phyloP scores from a whole-genome alignment of 2,329 filamentous ascomycete genomes.

The Cladosporium oxysporum region DNA sequence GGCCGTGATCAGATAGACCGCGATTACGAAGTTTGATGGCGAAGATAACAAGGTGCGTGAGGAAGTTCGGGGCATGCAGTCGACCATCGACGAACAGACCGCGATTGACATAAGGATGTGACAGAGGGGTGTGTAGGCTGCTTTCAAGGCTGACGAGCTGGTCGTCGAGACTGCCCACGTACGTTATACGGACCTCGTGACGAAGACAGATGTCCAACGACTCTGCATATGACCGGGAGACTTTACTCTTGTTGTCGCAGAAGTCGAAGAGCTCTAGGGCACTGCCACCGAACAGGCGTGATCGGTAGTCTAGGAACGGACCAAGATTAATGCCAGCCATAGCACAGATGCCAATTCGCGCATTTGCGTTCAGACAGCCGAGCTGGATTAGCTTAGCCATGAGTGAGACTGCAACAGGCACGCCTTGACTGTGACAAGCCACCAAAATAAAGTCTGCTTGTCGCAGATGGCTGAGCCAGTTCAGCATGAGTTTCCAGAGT shows the following conservation, averaged over 20 bases:
- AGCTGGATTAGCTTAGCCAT: conserved; percentile 90
- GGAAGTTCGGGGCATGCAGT: conserved; percentile 88
- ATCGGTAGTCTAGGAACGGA: conserved; percentile 89
- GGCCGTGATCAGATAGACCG: conserved; percentile 86
- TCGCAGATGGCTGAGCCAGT: conserved; percentile 90
- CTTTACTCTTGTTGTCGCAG: conserved; percentile 74
- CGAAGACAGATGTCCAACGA: conserved; percentile 73
- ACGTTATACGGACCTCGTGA: conserved; percentile 80
- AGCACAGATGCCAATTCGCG: conserved; percentile 81
- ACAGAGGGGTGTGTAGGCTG: conserved; percentile 79
- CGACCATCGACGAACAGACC: conserved; percentile 95
- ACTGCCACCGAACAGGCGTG: conserved; percentile 82
- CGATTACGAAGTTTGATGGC: conserved; percentile 91
- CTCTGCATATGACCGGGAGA: conserved; percentile 78
- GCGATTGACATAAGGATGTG: conserved; percentile 90
- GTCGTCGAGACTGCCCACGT: conserved; percentile 93
- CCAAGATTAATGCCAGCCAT: conserved; percentile 92
- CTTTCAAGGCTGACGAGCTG: conserved; percentile 94
- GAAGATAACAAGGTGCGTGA: conserved; percentile 90
- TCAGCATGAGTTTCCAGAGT: conserved; percentile 89
- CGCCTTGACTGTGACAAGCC: conserved; percentile 94
- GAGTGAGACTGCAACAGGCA: conserved; percentile 89
- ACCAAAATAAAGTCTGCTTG: conserved; percentile 85
- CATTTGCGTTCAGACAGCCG: conserved; percentile 70
- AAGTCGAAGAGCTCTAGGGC: conserved; percentile 97